Percentiles rank a stretch among this genome's conserved stretches.
Evolutionary conservation across 1,284 basidiomycete genomes (phyloP).

Genomic region (Irpex sp.): DNA sequence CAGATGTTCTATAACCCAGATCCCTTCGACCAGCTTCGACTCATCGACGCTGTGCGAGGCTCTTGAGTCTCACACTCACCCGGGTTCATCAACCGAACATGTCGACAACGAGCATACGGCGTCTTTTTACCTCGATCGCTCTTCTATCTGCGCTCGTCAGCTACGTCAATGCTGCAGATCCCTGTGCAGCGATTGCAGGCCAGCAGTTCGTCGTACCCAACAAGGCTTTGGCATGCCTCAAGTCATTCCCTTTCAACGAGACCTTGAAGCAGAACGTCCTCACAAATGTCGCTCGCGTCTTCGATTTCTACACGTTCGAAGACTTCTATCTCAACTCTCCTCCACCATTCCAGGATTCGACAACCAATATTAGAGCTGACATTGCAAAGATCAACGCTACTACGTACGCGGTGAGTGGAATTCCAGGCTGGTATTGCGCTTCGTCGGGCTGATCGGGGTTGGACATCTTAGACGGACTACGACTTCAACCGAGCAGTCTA

Average conservation of each 20-base stretch:
- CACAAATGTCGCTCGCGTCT: slow-evolving; percentile 46
- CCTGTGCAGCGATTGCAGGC: slow-evolving; percentile 46
- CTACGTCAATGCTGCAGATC: slow-evolving; percentile 28
- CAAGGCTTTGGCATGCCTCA: slow-evolving; percentile 53
- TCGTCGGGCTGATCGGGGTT: too few species aligned
- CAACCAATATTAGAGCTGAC: slow-evolving; percentile 45
- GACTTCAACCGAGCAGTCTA: slow-evolving; percentile 58
- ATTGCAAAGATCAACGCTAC: slow-evolving; percentile 44
- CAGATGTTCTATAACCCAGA: too few species aligned
- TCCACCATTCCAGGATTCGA: slow-evolving; percentile 56
- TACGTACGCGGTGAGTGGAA: slow-evolving; percentile 34
- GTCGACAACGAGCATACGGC: not conserved
- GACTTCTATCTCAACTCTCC: slow-evolving; percentile 55
- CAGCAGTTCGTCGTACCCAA: slow-evolving; percentile 42
- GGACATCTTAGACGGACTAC: slow-evolving; percentile 35
- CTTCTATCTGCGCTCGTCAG: slow-evolving; percentile 3
- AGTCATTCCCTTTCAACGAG: slow-evolving; percentile 60
- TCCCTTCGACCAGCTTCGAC: too few species aligned
- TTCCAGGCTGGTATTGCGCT: too few species aligned
- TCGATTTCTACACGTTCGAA: slow-evolving; percentile 64
- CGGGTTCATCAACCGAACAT: not conserved
- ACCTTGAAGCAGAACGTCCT: slow-evolving; percentile 56
- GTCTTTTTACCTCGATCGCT: not conserved
- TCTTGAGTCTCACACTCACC: not conserved
- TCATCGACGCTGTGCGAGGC: too few species aligned